Evolutionary conservation across 1,284 basidiomycete species (phyloP).

Genomic region (Cryptococcus jaspeensis): DNA sequence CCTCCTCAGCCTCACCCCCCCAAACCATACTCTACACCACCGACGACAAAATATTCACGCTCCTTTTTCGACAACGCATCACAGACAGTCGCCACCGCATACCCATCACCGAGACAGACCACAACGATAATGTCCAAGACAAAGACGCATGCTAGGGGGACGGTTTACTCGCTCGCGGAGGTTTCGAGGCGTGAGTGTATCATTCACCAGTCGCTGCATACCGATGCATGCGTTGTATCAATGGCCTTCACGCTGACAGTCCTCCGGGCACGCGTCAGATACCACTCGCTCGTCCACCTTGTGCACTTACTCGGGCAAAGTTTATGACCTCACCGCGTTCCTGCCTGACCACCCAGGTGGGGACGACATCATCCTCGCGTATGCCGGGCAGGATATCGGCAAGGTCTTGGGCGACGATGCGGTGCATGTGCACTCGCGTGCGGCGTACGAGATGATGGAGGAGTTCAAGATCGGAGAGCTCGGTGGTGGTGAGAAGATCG

Average conservation of each 20-base stretch:
- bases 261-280: conserved; percentile 27
- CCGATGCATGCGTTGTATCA: too few relatives aligned
- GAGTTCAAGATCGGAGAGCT: conserved; percentile 81
- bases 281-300: conserved; percentile 38
- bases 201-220: too few relatives aligned
- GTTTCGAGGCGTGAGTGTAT: conserved; percentile 42
- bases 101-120: not conserved
- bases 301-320: conserved; percentile 52
- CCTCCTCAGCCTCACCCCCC: too few relatives aligned
- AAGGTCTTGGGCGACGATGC: conserved; percentile 74
- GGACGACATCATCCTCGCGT: conserved; percentile 57
- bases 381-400: conserved; percentile 82
- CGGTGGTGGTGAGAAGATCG: conserved; percentile 69
- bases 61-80: too few relatives aligned
- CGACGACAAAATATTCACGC: too few relatives aligned
- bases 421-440: conserved; percentile 91
- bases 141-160: conserved; percentile 8
- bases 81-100: not conserved
- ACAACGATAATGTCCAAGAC: conserved; percentile 7
- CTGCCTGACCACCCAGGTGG: conserved; percentile 56
- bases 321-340: conserved; percentile 56
- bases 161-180: conserved; percentile 43
- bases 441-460: conserved; percentile 87
- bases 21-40: too few relatives aligned
- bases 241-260: too few relatives aligned